These are phyloP conservation scores for Penicillium paneum DNA, from an alignment of 2,329 filamentous ascomycete genomes.

Conservation along the genomic window DNA sequence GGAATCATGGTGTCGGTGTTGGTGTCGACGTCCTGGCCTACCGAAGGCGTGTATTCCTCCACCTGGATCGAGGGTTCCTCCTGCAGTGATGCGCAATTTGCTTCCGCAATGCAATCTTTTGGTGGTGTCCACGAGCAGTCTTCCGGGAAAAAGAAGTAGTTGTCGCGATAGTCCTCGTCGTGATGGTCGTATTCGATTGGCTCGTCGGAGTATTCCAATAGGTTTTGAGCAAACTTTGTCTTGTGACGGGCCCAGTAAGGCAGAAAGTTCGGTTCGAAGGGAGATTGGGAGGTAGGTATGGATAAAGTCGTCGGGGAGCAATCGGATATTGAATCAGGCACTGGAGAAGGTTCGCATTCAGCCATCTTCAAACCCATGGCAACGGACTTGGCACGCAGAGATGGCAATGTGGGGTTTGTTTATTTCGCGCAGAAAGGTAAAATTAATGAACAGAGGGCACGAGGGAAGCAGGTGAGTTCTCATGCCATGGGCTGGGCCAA, in stretches of 20 bases:
- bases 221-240: constrained; percentile 40
- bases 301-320: constrained; percentile 5
- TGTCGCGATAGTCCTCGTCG: constrained; percentile 43
- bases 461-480: constrained; percentile 9
- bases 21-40: constrained; percentile 5
- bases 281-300: neutral
- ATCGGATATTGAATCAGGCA: constrained; percentile 12
- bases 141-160: constrained; percentile 45
- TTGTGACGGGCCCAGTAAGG: constrained; percentile 41
- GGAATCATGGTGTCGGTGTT: constrained; percentile 38
- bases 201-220: constrained; percentile 40
- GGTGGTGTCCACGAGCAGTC: constrained; percentile 42
- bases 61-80: constrained; percentile 8
- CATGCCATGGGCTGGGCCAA: constrained; percentile 9
- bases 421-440: constrained; percentile 5
- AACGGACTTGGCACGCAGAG: neutral
- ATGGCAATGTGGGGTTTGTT: neutral
- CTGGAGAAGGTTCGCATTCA: constrained; percentile 28
- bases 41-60: constrained; percentile 12
- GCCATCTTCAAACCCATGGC: constrained; percentile 26
- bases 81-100: constrained; percentile 14
- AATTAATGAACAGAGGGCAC: constrained; percentile 1
- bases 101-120: constrained; percentile 29
- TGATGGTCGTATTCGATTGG: constrained; percentile 45
- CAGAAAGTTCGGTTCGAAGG: constrained; percentile 25